Percentiles rank a stretch among this genome's conserved stretches.
These are phyloP conservation scores for Dothiorella sarmentorum DNA, from an alignment of 2,329 filamentous ascomycete species.

Conservation along the genomic window DNA sequence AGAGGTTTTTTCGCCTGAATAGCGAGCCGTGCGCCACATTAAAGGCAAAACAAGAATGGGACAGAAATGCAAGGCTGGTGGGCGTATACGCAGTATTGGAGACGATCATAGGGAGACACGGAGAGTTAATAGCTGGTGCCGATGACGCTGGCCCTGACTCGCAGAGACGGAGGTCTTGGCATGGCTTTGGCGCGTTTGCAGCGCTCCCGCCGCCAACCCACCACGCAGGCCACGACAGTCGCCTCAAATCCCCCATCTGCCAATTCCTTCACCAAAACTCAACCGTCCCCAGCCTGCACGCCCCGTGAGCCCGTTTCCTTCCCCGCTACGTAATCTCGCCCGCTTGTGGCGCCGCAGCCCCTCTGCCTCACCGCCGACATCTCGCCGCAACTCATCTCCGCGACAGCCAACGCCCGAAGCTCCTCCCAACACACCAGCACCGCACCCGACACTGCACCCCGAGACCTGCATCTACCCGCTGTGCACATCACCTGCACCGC, in stretches of 20 bases:
- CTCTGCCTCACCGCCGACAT: conserved; percentile 18
- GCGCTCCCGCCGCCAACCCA: conserved; percentile 11
- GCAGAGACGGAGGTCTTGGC: neutral
- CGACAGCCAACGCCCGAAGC: conserved; percentile 14
- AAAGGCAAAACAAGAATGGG: neutral
- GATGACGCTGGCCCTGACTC: neutral
- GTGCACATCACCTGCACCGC: neutral
- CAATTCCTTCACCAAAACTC: conserved; percentile 4
- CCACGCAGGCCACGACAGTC: conserved; percentile 11
- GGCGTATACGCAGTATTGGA: neutral
- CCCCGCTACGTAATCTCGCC: conserved; percentile 5
- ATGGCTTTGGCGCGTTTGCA: neutral
- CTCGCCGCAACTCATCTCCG: conserved; percentile 17
- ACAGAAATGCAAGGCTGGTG: too few relatives aligned
- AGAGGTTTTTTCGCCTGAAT: neutral
- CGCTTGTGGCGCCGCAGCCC: conserved; percentile 12
- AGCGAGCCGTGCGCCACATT: neutral
- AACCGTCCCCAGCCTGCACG: conserved; percentile 1
- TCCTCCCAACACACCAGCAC: conserved; percentile 13
- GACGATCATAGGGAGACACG: neutral
- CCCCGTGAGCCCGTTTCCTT: neutral
- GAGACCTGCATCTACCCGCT: neutral
- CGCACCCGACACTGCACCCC: neutral
- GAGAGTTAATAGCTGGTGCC: neutral
- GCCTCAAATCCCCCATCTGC: conserved; percentile 12